These are phyloP conservation scores for Jamesozyma rosinii DNA, from an alignment of 805 yeast genomes.

Conservation along the genomic window DNA sequence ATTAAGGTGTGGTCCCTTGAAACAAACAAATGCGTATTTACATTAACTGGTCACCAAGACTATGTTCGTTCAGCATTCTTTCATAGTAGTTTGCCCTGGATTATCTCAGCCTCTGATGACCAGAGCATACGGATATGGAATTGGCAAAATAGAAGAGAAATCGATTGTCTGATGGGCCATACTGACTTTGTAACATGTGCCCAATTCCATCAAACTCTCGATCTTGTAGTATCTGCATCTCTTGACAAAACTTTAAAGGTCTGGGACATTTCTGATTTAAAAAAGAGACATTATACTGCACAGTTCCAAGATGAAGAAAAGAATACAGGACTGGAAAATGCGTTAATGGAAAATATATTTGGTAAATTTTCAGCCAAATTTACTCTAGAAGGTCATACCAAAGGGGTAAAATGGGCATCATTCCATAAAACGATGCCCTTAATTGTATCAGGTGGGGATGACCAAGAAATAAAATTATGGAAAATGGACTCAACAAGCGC, in stretches of 20 bases:
- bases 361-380: slow-evolving; percentile 94
- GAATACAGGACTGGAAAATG: slow-evolving; percentile 44
- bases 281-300: slow-evolving; percentile 89
- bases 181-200: slow-evolving; percentile 98
- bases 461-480: slow-evolving; percentile 90
- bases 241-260: slow-evolving; percentile 97
- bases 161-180: slow-evolving; percentile 95
- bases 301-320: slow-evolving; percentile 37
- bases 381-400: slow-evolving; percentile 92
- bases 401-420: slow-evolving; percentile 97
- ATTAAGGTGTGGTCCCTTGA: slow-evolving; percentile 93
- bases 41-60: slow-evolving; percentile 88
- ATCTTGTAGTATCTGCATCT: slow-evolving; percentile 88
- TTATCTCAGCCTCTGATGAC: slow-evolving; percentile 90
- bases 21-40: slow-evolving; percentile 84
- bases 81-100: slow-evolving; percentile 96
- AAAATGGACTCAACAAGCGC: slow-evolving; percentile 95
- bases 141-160: slow-evolving; percentile 97
- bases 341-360: slow-evolving; percentile 83
- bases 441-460: slow-evolving; percentile 93
- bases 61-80: slow-evolving; percentile 88
- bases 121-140: slow-evolving; percentile 98
- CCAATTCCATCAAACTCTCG: slow-evolving; percentile 92
- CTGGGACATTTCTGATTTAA: slow-evolving; percentile 92
- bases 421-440: slow-evolving; percentile 95